These are phyloP conservation scores for Colletotrichum sp. DNA, from an alignment of 2,329 filamentous ascomycete species.

Conservation along the genomic window DNA sequence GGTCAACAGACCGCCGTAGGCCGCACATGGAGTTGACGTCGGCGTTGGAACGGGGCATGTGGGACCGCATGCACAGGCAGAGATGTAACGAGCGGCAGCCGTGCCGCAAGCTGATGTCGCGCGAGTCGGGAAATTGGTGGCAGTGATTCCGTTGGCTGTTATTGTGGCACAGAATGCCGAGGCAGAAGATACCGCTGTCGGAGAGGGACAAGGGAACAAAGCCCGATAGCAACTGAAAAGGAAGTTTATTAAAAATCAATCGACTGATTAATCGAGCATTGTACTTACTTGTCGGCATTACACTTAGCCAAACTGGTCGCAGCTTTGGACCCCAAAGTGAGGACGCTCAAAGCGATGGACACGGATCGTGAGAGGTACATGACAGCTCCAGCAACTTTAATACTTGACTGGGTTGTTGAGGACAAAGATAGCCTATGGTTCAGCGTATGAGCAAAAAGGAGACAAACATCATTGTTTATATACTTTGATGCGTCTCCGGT, in stretches of 20 bases:
- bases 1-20: neutral
- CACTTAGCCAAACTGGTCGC: neutral
- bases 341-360: neutral
- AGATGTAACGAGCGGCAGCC: constrained; percentile 19
- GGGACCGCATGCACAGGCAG: constrained; percentile 23
- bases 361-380: neutral
- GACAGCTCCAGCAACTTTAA: neutral
- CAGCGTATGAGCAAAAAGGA: neutral
- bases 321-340: neutral
- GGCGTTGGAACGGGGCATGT: constrained; percentile 20
- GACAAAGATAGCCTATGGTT: neutral
- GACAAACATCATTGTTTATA: neutral
- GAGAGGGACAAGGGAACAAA: constrained; percentile 24
- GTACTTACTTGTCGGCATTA: neutral
- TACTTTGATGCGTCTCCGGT: neutral
- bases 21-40: constrained; percentile 1
- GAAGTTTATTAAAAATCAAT: neutral
- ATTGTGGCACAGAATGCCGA: constrained; percentile 24
- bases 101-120: constrained; percentile 24
- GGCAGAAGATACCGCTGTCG: constrained; percentile 20
- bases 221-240: constrained; percentile 22
- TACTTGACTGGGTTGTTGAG: neutral
- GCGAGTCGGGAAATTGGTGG: constrained; percentile 22
- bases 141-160: constrained; percentile 21
- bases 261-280: neutral